Evolutionary conservation across 2,329 filamentous ascomycete genomes (phyloP).

Genomic region (Ophiocordyceps unilateralis): DNA sequence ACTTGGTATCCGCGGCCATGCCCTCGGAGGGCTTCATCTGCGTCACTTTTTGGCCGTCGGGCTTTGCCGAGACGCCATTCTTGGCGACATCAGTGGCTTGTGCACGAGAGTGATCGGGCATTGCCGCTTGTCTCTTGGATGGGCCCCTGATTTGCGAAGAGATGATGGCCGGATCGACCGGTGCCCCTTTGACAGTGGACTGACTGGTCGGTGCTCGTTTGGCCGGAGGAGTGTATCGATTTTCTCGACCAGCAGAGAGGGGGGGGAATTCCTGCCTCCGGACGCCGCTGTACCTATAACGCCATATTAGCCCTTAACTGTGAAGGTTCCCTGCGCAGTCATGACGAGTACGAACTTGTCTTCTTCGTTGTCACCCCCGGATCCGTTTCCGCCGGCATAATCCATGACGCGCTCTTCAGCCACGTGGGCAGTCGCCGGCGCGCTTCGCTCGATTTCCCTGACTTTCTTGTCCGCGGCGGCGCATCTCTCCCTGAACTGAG

Average conservation of each 20-base stretch:
- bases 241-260: constrained; percentile 33
- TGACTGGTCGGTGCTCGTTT: constrained; percentile 62
- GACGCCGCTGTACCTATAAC: constrained; percentile 71
- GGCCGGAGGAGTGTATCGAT: constrained; percentile 82
- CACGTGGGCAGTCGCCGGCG: constrained; percentile 61
- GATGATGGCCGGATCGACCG: constrained; percentile 79
- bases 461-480: constrained; percentile 71
- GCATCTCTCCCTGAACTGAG: constrained; percentile 61
- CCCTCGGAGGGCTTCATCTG: constrained; percentile 14
- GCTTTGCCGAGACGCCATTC: constrained; percentile 13
- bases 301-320: constrained; percentile 5
- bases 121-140: constrained; percentile 18
- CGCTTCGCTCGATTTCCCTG: constrained; percentile 70
- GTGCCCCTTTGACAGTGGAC: constrained; percentile 57
- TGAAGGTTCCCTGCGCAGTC: neutral
- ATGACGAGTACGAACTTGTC: constrained; percentile 46
- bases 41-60: constrained; percentile 9
- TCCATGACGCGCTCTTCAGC: constrained; percentile 75
- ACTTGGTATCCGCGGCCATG: constrained; percentile 16
- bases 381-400: constrained; percentile 40
- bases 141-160: constrained; percentile 54
- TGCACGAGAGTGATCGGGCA: constrained; percentile 9
- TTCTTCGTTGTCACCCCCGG: constrained; percentile 70
- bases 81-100: constrained; percentile 11
- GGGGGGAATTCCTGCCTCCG: constrained; percentile 57